A percentile compares a stretch with the other conserved stretches of the same genome.
phyloP scores from a whole-genome alignment of 2,329 filamentous ascomycete species.

The Talaromyces sp. region DNA sequence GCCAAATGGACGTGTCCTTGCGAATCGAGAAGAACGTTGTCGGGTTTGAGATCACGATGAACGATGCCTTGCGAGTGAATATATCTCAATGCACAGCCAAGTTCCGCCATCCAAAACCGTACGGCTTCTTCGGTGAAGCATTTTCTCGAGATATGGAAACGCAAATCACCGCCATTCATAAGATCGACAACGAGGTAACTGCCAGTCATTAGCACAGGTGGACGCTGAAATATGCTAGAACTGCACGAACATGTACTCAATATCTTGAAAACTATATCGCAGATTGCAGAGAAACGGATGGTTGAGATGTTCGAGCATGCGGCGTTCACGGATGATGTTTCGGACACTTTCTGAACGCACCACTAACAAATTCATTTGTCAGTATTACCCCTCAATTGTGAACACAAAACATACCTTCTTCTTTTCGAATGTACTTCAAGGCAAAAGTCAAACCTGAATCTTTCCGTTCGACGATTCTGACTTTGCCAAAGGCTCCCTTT shows the following conservation, averaged over 20 bases:
- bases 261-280: conserved; percentile 98
- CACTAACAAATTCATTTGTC: conserved; percentile 55
- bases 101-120: conserved; percentile 92
- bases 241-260: conserved; percentile 83
- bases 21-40: conserved; percentile 82
- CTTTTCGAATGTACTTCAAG: conserved; percentile 96
- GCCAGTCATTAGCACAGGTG: conserved; percentile 23
- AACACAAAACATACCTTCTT: conserved; percentile 68
- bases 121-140: conserved; percentile 97
- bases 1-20: conserved; percentile 95
- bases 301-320: conserved; percentile 97
- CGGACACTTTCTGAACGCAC: conserved; percentile 96
- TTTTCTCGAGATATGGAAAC: conserved; percentile 97
- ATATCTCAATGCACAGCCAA: conserved; percentile 86
- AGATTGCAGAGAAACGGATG: conserved; percentile 98
- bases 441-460: conserved; percentile 92
- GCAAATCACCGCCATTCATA: conserved; percentile 94
- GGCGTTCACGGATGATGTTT: conserved; percentile 94
- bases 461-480: conserved; percentile 96
- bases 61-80: conserved; percentile 84
- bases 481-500: conserved; percentile 97
- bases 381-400: conserved; percentile 10
- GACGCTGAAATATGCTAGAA: neutral
- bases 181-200: conserved; percentile 92
- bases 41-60: conserved; percentile 86